Evolutionary conservation across 805 yeast genomes (phyloP).

Genomic region (Ogataea angusta): DNA sequence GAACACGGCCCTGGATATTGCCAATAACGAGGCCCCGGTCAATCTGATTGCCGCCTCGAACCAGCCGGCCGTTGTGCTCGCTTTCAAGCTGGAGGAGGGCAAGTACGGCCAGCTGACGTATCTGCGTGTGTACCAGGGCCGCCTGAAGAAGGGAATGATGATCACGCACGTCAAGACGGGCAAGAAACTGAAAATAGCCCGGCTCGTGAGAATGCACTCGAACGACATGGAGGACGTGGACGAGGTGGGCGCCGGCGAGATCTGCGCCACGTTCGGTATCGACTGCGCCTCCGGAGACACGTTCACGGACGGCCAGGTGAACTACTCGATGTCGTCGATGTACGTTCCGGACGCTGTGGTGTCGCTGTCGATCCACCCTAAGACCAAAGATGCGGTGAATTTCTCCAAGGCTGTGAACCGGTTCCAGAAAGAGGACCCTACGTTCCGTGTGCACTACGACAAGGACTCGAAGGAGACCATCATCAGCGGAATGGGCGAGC

Average conservation of each 20-base stretch:
- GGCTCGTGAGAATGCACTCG: constrained; percentile 97
- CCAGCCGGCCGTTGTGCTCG: constrained; percentile 90
- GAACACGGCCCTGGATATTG: constrained; percentile 82
- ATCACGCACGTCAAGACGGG: constrained; percentile 89
- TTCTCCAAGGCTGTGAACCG: constrained; percentile 96
- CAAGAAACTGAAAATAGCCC: constrained; percentile 86
- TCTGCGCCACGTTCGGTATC: constrained; percentile 98
- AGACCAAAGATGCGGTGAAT: constrained; percentile 78
- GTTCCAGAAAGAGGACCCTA: constrained; percentile 98
- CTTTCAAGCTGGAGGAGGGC: constrained; percentile 99
- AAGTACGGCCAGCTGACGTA: constrained; percentile 97
- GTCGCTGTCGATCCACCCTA: constrained; percentile 86
- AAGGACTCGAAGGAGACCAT: constrained; percentile 90
- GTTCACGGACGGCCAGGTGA: constrained; percentile 77
- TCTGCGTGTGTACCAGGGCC: constrained; percentile 95
- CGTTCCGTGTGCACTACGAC: constrained; percentile 90
- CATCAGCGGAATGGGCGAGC: constrained; percentile 97
- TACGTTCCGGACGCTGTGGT: constrained; percentile 98
- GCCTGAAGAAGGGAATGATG: constrained; percentile 82
- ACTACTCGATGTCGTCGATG: constrained; percentile 95
- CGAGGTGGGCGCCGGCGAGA: constrained; percentile 96
- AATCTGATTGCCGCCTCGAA: constrained; percentile 67
- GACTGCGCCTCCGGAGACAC: constrained; percentile 99
- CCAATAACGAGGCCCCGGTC: constrained; percentile 62
- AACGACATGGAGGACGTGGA: constrained; percentile 98